Evolutionary conservation across 306 rosid genomes (phyloP), one percentile per base, ranked within the genome.

Genomic region (Malus fusca): DNA sequence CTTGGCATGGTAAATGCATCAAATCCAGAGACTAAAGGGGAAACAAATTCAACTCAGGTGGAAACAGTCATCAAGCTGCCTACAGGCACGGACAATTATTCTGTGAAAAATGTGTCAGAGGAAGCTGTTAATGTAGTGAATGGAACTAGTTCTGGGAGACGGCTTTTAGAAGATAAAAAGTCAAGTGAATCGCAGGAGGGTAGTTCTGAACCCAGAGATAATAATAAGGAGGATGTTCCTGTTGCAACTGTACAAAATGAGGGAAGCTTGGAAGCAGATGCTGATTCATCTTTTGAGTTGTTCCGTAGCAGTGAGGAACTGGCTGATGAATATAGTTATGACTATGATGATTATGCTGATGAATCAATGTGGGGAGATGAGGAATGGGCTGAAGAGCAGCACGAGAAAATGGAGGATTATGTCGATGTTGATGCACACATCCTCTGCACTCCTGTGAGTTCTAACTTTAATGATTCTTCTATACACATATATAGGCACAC

Each of bases 311-410:
- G 69, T 48, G 98, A 96, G 78, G 98, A 92, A 80, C 85, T 92
- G 70, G 96, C 87, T 13, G 96, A 90, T 82, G 99, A 96, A 87
- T 90, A 92, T 71, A 89, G 66, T 78, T 92, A 96, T 77, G 98
- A 96, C 81, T 92, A 95, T 75, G 97, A 95, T 73, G 99, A 95
- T 81, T 92, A 87, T 87, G 93, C 81, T 81, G 91, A 92, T 81
- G 98, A 90, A 61, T 44, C 96, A 56, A 77, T 90, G 98, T 96
- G 99, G 99, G 99, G 97, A 80, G 97, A 87, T 65, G 99, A 96
- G 84, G 99, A 90, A 71, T 96, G 95, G 96, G 68, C 80, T 78
- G 99, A 96, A 80, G 82, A 13, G 62, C 74, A 84, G 68, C 99
- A 92, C 3, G 97, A 88, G 75, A 92, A 77, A 80, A 22, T 83